Evolutionary conservation across 2,329 filamentous ascomycete genomes (phyloP), one percentile per base, ranked within the genome.

Genomic region (Amesomyces nigricolor): DNA sequence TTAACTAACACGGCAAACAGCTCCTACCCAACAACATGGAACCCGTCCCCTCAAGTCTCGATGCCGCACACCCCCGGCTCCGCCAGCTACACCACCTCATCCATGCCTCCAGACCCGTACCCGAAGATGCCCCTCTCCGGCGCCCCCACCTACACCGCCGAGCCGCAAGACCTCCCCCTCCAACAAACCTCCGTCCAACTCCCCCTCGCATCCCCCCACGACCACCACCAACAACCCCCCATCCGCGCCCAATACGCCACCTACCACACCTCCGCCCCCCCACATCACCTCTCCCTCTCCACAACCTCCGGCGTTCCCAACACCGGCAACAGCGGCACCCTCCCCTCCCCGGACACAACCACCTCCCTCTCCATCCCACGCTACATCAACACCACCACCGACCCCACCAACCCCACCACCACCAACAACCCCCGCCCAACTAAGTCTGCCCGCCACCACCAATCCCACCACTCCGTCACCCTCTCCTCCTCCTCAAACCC

Each of bases 21-120:
- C 68, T 81, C 79, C 7, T 83, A 82, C 60, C 76, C 80, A 13
- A 73, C 74, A 8, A 73, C 75, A n/a, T 83, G 80, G 80, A 78
- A 72, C 57, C 71, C 76, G 5, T 64, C 73, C 2, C 71, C 66
- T 51, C 73, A 74, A 51, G 68, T 75, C 13, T 69, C 75, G 42
- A 70, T 79, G 64, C 71, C 74, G 5, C 78, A 79, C 58, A 73
- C 81, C 52, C 72, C 77, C 2, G 69, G 75, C 13, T 75, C 77
- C 8, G 72, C 71, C 11, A 68, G 76, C 32, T 82, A 81, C 59
- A 75, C 80, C n/a, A 65, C 79, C 14, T 72, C 78, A 17, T 73
- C 75, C 5, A 76, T 81, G 66, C 70, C 75, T 2, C 62, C 71
- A 37, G 79, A 82, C 16, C 68, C 77, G 2, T 82, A 81, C 64